A percentile compares a stretch with the other conserved stretches of the same genome.
These are phyloP conservation scores for Ogataea populi-albae DNA, from an alignment of 805 yeast species.

Conservation along the genomic window DNA sequence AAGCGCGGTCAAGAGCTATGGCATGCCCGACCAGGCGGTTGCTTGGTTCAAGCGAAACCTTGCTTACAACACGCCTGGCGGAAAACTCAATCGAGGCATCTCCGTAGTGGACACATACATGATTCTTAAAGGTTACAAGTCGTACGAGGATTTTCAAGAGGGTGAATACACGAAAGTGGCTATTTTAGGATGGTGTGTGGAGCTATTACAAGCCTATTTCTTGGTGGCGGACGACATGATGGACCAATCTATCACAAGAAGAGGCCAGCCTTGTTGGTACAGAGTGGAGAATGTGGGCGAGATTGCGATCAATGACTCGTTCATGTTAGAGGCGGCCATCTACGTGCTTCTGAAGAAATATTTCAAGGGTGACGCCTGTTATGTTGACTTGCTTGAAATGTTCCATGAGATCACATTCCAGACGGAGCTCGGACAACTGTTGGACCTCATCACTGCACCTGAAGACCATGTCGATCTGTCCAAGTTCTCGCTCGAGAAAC, in stretches of 20 bases:
- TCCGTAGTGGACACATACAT: constrained; percentile 93
- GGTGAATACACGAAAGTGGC: constrained; percentile 84
- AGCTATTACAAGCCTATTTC: constrained; percentile 92
- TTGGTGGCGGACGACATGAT: constrained; percentile 98
- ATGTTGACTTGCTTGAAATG: constrained; percentile 85
- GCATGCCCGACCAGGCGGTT: constrained; percentile 82
- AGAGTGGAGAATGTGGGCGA: constrained; percentile 74
- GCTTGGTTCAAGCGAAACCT: constrained; percentile 76
- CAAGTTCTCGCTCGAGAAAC: constrained; percentile 84
- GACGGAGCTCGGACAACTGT: constrained; percentile 94
- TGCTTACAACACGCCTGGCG: constrained; percentile 91
- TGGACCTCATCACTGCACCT: constrained; percentile 95
- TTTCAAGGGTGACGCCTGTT: constrained; percentile 77
- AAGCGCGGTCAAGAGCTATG: constrained; percentile 58
- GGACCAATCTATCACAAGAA: constrained; percentile 94
- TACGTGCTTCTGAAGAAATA: constrained; percentile 85
- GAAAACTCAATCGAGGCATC: constrained; percentile 93
- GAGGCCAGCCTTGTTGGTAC: constrained; percentile 99
- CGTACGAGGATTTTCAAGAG: constrained; percentile 54
- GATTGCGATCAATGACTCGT: constrained; percentile 95
- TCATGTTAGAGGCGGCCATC: constrained; percentile 94
- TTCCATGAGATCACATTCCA: constrained; percentile 98
- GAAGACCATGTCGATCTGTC: constrained; percentile 88
- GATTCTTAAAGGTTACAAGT: constrained; percentile 62
- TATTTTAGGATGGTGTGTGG: constrained; percentile 92